Evolutionary conservation across 148 eudicot species (phyloP).

Genomic region (Rhododendron vialii): DNA sequence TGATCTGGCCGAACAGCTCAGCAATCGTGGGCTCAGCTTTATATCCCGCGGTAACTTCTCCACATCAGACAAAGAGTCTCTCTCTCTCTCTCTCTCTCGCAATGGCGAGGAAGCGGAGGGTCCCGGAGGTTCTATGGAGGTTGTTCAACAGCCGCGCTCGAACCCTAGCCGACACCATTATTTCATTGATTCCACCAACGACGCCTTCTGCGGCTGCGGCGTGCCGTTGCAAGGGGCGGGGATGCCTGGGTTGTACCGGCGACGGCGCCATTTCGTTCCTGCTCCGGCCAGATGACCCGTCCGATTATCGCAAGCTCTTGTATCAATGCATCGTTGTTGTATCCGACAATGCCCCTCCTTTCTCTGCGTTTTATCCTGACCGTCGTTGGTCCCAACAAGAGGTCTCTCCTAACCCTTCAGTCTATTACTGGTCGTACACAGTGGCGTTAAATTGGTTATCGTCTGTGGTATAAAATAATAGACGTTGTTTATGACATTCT

Average conservation of each 20-base stretch:
- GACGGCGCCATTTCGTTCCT: slow-evolving; percentile 39
- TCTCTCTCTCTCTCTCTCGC: background rate
- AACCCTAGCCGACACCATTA: slow-evolving; percentile 48
- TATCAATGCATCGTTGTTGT: slow-evolving; percentile 55
- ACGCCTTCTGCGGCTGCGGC: background rate
- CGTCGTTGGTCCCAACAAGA: slow-evolving; percentile 51
- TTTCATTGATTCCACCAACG: slow-evolving; percentile 37
- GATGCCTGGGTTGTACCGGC: slow-evolving; percentile 49
- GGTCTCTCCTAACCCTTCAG: slow-evolving; percentile 25
- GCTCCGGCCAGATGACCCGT: slow-evolving; percentile 42
- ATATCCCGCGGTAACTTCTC: background rate
- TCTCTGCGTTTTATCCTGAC: slow-evolving; percentile 19
- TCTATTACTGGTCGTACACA: background rate
- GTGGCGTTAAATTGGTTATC: background rate
- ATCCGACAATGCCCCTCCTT: slow-evolving; percentile 45
- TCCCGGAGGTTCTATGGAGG: slow-evolving; percentile 62
- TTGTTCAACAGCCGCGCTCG: slow-evolving; percentile 41
- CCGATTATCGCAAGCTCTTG: slow-evolving; percentile 50
- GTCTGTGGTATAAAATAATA: background rate
- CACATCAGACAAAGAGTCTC: background rate
- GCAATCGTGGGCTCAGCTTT: background rate
- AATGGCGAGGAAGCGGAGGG: slow-evolving; percentile 37
- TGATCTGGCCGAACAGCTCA: background rate
- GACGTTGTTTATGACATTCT: background rate
- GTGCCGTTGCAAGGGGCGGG: slow-evolving; percentile 41